phyloP scores from a whole-genome alignment of 2,329 filamentous ascomycete species.

The Nemania sp. region DNA sequence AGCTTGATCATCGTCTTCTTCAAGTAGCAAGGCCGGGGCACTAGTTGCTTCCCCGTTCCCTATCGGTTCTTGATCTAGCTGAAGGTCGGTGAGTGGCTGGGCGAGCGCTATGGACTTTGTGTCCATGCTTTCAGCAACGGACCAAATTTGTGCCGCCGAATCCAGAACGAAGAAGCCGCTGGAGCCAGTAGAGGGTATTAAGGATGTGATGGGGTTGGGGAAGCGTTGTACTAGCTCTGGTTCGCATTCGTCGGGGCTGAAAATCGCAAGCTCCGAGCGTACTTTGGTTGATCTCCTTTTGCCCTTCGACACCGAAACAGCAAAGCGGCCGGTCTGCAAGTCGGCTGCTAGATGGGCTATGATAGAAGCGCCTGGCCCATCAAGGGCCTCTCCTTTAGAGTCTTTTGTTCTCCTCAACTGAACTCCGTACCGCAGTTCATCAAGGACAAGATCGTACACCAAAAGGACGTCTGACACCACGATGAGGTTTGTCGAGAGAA shows the following conservation, averaged over 20 bases:
- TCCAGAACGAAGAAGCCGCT: constrained; percentile 79
- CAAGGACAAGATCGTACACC: constrained; percentile 83
- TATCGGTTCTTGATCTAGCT: constrained; percentile 47
- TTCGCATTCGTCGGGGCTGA: constrained; percentile 62
- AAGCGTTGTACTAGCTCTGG: constrained; percentile 63
- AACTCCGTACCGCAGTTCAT: constrained; percentile 71
- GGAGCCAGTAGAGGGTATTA: constrained; percentile 66
- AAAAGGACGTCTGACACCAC: constrained; percentile 73
- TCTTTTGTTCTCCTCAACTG: constrained; percentile 49
- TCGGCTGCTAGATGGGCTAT: constrained; percentile 75
- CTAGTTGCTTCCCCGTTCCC: constrained; percentile 35
- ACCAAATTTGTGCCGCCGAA: constrained; percentile 73
- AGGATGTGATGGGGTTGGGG: constrained; percentile 64
- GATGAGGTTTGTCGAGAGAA: constrained; percentile 75
- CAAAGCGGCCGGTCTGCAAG: constrained; percentile 65
- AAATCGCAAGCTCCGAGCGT: constrained; percentile 66
- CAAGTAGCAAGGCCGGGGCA: constrained; percentile 42
- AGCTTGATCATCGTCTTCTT: constrained; percentile 46
- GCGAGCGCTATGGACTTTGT: constrained; percentile 56
- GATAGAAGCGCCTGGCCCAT: constrained; percentile 44
- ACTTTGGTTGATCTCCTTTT: constrained; percentile 44
- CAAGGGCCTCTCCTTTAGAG: constrained; percentile 37
- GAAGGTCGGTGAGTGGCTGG: constrained; percentile 59
- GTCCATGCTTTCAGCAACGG: constrained; percentile 62
- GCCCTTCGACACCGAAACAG: constrained; percentile 56